A percentile compares a stretch with the other conserved stretches of the same genome.
These are phyloP conservation scores for Chrysoporthe austroafricana DNA, from an alignment of 2,329 filamentous ascomycete species.

Conservation along the genomic window DNA sequence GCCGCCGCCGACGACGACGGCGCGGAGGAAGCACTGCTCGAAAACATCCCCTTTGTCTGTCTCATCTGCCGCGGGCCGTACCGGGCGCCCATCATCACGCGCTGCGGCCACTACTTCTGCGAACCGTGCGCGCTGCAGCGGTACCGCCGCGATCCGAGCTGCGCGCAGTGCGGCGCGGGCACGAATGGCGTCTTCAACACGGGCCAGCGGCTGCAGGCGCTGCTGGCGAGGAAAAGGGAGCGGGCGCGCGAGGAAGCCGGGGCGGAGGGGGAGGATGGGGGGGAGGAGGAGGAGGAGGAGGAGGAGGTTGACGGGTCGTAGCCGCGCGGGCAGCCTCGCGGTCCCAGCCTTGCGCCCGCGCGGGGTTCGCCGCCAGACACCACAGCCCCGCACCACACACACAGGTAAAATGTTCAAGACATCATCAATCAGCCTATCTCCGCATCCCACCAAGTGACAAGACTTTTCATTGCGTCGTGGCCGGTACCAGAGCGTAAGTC, in stretches of 20 bases:
- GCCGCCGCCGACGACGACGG: constrained; percentile 42
- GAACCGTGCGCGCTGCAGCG: constrained; percentile 84
- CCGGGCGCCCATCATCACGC: constrained; percentile 79
- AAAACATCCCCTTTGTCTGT: constrained; percentile 88
- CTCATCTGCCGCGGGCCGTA: constrained; percentile 83
- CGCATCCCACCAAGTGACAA: too few relatives aligned
- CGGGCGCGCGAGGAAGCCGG: constrained; percentile 57
- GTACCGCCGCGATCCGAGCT: constrained; percentile 85
- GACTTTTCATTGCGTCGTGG: too few relatives aligned
- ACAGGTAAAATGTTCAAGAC: too few relatives aligned
- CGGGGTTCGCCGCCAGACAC: too few relatives aligned
- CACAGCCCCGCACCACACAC: too few relatives aligned
- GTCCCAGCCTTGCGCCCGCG: too few relatives aligned
- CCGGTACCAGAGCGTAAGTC: too few relatives aligned
- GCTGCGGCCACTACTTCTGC: constrained; percentile 96
- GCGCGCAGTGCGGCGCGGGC: constrained; percentile 81
- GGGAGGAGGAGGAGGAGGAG: constrained; percentile 46
- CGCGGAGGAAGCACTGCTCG: constrained; percentile 72
- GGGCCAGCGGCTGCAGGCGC: constrained; percentile 79
- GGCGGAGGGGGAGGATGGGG: constrained; percentile 56
- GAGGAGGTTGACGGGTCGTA: constrained; percentile 7
- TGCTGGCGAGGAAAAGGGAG: constrained; percentile 75
- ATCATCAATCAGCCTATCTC: too few relatives aligned
- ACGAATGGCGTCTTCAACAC: constrained; percentile 90
- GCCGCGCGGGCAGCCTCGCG: too few relatives aligned